Conservation (phyloP, 345 rosid species). For the Acer saccharum region DNA sequence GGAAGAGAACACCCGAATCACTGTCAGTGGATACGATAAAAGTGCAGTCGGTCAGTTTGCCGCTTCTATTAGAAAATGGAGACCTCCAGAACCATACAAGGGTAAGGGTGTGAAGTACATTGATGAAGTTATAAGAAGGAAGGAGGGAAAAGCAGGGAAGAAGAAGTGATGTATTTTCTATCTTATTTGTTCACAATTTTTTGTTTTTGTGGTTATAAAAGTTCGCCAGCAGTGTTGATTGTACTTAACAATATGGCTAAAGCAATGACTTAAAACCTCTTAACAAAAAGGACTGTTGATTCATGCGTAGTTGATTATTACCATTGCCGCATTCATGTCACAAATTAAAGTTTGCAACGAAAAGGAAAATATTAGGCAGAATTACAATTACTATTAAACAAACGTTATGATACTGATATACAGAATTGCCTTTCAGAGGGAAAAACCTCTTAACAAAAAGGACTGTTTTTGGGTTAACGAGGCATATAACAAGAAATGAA, state of each 20-base stretch:
- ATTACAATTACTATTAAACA: neutral
- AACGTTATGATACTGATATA: neutral
- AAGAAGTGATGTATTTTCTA: slow-evolving; percentile 53
- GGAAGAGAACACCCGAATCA: slow-evolving; percentile 82
- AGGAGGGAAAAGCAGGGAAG: slow-evolving; percentile 98
- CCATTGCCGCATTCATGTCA: neutral
- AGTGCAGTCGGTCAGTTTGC: slow-evolving; percentile 81
- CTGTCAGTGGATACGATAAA: slow-evolving; percentile 76
- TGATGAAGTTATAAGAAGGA: slow-evolving; percentile 72
- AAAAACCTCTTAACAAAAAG: neutral
- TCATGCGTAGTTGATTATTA: neutral
- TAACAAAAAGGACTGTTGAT: neutral
- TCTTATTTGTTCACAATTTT: neutral
- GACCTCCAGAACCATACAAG: slow-evolving; percentile 97
- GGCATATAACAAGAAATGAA: neutral
- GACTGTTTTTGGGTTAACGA: neutral
- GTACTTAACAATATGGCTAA: neutral
- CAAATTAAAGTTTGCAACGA: neutral
- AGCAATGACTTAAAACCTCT: neutral
- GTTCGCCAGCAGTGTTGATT: neutral
- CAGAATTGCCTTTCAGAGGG: neutral
- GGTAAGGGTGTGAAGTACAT: slow-evolving; percentile 95
- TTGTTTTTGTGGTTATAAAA: neutral
- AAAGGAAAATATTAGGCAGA: neutral
- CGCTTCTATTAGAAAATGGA: slow-evolving; percentile 87